phyloP scores from a whole-genome alignment of 2,329 filamentous ascomycete species.

The Claviceps paspali region DNA sequence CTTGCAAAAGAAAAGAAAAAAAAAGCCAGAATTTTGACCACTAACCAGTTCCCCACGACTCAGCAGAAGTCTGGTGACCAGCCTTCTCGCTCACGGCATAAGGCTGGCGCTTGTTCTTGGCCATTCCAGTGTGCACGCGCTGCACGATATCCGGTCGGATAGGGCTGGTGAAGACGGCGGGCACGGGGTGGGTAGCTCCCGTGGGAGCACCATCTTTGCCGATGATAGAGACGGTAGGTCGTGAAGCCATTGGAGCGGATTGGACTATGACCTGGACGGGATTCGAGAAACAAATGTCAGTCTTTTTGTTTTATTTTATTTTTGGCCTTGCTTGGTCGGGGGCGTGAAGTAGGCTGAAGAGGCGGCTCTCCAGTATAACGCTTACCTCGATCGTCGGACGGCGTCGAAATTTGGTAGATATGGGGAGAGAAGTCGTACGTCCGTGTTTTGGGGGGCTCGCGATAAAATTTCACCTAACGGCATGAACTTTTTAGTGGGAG shows the following conservation, averaged over 20 bases:
- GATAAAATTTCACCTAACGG: slow-evolving; percentile 22
- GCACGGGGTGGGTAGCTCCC: slow-evolving; percentile 79
- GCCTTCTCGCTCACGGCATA: slow-evolving; percentile 99
- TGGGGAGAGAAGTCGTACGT: slow-evolving; percentile 13
- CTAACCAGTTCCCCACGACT: slow-evolving; percentile 99
- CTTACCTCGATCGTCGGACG: slow-evolving; percentile 26
- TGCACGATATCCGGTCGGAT: slow-evolving; percentile 99
- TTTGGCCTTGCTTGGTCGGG: neutral
- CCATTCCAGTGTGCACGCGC: slow-evolving; percentile 97
- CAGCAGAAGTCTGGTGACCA: slow-evolving; percentile 98
- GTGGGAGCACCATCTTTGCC: slow-evolving; percentile 88
- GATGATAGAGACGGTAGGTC: slow-evolving; percentile 96
- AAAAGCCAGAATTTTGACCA: slow-evolving; percentile 15
- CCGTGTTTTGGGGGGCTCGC: slow-evolving; percentile 11
- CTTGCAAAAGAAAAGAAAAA: neutral
- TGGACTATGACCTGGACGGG: slow-evolving; percentile 12
- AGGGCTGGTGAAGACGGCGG: slow-evolving; percentile 90
- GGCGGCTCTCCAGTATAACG: slow-evolving; percentile 4
- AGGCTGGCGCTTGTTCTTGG: slow-evolving; percentile 99
- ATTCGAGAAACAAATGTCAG: neutral
- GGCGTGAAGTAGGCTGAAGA: neutral
- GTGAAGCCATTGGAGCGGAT: slow-evolving; percentile 65
- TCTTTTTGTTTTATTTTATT: neutral
- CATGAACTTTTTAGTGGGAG: slow-evolving; percentile 21
- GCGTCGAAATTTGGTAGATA: slow-evolving; percentile 24